These are phyloP conservation scores for Oemleria cerasiformis DNA, from an alignment of 306 rosid genomes.

Conservation along the genomic window DNA sequence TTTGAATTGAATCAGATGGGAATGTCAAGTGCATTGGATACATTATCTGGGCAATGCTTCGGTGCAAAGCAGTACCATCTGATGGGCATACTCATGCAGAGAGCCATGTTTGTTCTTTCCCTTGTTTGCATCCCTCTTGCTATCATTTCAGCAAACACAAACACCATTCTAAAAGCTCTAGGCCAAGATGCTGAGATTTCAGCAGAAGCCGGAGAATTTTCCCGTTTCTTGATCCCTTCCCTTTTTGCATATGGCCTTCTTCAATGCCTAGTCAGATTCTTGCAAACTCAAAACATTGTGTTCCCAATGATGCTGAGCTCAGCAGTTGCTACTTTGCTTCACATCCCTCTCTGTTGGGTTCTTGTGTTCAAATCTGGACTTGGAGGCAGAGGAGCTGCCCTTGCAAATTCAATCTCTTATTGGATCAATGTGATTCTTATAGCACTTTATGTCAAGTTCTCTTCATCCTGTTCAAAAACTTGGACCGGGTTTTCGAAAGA, in stretches of 20 bases:
- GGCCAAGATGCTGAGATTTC: constrained; percentile 58
- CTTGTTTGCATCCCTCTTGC: constrained; percentile 46
- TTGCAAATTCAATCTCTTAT: constrained; percentile 52
- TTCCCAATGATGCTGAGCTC: constrained; percentile 61
- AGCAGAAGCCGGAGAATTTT: constrained; percentile 49
- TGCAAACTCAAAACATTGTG: constrained; percentile 66
- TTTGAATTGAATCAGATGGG: constrained; percentile 45
- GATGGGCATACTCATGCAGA: constrained; percentile 61
- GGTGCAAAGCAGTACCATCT: constrained; percentile 63
- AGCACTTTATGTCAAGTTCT: constrained; percentile 47
- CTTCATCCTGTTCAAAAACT: constrained; percentile 49
- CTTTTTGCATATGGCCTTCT: constrained; percentile 53
- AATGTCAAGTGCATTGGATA: constrained; percentile 67
- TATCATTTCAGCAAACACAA: constrained; percentile 48
- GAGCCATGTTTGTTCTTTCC: constrained; percentile 50
- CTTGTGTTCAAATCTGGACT: constrained; percentile 52
- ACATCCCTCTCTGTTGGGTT: constrained; percentile 51
- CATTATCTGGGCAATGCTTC: constrained; percentile 77
- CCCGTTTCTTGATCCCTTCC: constrained; percentile 55
- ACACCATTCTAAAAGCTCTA: constrained; percentile 34
- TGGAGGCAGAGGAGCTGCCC: constrained; percentile 61
- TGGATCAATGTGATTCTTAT: constrained; percentile 55
- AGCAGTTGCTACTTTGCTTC: constrained; percentile 41
- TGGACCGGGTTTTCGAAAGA: constrained; percentile 71
- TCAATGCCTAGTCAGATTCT: constrained; percentile 55